phyloP scores from a whole-genome alignment of 305 asterid genomes.

The Coffea humblotiana region DNA sequence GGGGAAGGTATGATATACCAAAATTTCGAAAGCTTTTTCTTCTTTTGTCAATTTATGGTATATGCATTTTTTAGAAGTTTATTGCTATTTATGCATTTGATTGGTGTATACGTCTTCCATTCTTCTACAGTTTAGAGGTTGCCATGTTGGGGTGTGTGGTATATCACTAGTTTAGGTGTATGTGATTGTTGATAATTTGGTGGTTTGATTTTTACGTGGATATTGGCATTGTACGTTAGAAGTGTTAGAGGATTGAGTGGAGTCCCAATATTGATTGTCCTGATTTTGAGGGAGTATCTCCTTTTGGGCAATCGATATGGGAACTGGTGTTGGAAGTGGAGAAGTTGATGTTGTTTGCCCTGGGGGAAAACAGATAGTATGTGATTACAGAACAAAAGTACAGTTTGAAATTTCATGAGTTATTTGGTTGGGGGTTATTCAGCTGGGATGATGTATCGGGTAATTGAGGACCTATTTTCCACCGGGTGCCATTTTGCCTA shows the following conservation, averaged over 20 bases:
- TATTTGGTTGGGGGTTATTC: not conserved
- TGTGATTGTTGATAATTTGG: not conserved
- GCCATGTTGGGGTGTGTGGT: not conserved
- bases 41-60: not conserved
- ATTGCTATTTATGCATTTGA: not conserved
- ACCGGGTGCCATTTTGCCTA: not conserved
- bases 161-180: not conserved
- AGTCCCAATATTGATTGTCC: not conserved
- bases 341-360: not conserved
- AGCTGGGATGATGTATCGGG: no score
- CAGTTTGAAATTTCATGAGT: not conserved
- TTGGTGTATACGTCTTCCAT: not conserved
- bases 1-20: conserved; percentile 57
- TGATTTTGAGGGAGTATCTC: not conserved
- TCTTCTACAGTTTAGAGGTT: not conserved
- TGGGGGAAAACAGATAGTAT: not conserved
- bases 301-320: not conserved
- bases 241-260: not conserved
- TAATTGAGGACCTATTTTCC: not conserved
- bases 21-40: not conserved
- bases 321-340: not conserved
- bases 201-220: not conserved
- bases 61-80: not conserved
- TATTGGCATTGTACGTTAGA: not conserved
- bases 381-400: not conserved